A percentile compares a stretch with the other conserved stretches of the same genome.
Conservation (phyloP, 2,329 filamentous ascomycete genomes). For the Aspergillus intermedius region DNA sequence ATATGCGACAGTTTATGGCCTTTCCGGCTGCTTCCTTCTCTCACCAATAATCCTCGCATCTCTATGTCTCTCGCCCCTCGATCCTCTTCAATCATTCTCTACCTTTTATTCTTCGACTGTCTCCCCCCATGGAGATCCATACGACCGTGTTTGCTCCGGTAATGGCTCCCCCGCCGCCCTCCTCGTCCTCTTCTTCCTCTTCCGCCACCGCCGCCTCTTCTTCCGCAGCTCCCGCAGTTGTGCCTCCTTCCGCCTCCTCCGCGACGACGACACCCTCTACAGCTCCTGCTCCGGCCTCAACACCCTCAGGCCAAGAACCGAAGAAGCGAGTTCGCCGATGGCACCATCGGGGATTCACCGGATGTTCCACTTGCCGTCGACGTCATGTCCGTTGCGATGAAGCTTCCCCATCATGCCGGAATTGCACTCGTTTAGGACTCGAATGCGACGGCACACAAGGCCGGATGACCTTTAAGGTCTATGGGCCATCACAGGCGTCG, state of each 20-base stretch:
- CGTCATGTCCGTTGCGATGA: slow-evolving; percentile 36
- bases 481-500: slow-evolving; percentile 22
- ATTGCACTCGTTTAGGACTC: slow-evolving; percentile 29
- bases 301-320: slow-evolving; percentile 10
- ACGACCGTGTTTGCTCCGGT: slow-evolving; percentile 15
- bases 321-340: slow-evolving; percentile 32
- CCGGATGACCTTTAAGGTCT: slow-evolving; percentile 34
- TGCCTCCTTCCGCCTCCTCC: not conserved
- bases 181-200: slow-evolving; percentile 6
- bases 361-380: slow-evolving; percentile 35
- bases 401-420: slow-evolving; percentile 31
- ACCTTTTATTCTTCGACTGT: slow-evolving; percentile 4
- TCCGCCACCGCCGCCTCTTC: slow-evolving; percentile 1
- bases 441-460: slow-evolving; percentile 30
- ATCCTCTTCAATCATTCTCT: slow-evolving; percentile 10
- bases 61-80: slow-evolving; percentile 1
- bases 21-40: not conserved
- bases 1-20: too few relatives aligned
- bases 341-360: slow-evolving; percentile 38
- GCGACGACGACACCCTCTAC: not conserved
- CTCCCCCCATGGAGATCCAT: slow-evolving; percentile 22
- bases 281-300: not conserved
- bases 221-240: slow-evolving; percentile 8
- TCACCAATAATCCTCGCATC: not conserved
- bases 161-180: slow-evolving; percentile 9